A percentile compares a stretch with the other conserved stretches of the same genome.
Evolutionary conservation across 345 rosid species (phyloP).

Genomic region (Aurinia saxatilis): DNA sequence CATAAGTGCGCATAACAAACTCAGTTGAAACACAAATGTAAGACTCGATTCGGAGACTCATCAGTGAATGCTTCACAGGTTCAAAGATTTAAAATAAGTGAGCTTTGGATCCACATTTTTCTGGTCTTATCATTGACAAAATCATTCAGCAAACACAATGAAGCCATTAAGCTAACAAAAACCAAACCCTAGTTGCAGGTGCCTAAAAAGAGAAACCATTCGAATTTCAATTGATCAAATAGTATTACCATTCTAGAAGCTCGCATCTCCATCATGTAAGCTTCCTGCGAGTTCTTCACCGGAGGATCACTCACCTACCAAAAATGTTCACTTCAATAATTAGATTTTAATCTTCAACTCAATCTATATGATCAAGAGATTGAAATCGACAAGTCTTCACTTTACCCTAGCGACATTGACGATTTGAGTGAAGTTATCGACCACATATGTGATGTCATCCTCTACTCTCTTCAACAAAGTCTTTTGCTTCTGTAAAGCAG

Average conservation of each 20-base stretch:
- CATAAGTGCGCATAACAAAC: too few species aligned
- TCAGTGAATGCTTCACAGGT: too few species aligned
- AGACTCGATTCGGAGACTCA: too few species aligned
- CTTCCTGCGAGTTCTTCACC: conserved; percentile 80
- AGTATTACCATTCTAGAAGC: conserved; percentile 72
- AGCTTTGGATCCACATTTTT: too few species aligned
- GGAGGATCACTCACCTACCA: conserved; percentile 65
- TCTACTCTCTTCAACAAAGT: conserved; percentile 79
- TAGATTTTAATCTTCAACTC: background rate
- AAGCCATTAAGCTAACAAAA: too few species aligned
- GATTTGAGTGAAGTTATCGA: conserved; percentile 79
- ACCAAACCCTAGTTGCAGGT: too few species aligned
- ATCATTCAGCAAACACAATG: too few species aligned
- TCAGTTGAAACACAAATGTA: too few species aligned
- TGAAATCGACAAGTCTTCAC: background rate
- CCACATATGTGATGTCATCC: conserved; percentile 64
- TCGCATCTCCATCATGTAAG: conserved; percentile 94
- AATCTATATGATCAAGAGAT: background rate
- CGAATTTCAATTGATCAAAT: too few species aligned
- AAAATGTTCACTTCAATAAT: background rate
- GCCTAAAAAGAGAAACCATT: too few species aligned
- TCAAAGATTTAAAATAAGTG: too few species aligned
- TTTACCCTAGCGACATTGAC: conserved; percentile 70
- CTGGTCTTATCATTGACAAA: too few species aligned
- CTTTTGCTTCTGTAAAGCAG: conserved; percentile 86